Conservation (phyloP, 257 asterid genomes). For the Phtheirospermum japonicum region DNA sequence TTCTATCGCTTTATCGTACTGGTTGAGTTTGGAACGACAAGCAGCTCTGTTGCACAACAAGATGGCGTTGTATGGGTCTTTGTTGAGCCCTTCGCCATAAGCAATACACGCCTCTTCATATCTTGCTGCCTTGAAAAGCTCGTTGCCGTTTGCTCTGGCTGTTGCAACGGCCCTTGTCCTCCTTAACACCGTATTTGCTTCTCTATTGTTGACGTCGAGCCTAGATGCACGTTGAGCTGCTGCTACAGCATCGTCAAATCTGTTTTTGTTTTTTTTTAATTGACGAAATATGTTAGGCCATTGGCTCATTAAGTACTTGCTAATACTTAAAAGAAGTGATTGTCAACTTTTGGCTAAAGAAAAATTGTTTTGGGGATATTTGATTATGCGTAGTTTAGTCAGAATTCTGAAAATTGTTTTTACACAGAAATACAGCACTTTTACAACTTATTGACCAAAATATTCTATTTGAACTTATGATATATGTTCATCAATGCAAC, state of each 20-base stretch:
- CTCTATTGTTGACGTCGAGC: slow-evolving; percentile 62
- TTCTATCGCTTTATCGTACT: slow-evolving; percentile 58
- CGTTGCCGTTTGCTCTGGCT: slow-evolving; percentile 68
- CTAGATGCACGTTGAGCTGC: slow-evolving; percentile 57
- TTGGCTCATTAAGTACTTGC: not conserved
- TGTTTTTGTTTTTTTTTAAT: slow-evolving; percentile 28
- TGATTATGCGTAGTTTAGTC: too few relatives aligned
- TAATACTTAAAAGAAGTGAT: not conserved
- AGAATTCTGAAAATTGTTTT: too few relatives aligned
- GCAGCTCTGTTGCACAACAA: slow-evolving; percentile 76
- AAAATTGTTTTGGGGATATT: not conserved
- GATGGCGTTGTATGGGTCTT: slow-evolving; percentile 58
- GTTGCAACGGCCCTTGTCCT: slow-evolving; percentile 50
- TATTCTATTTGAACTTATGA: too few relatives aligned
- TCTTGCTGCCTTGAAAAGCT: slow-evolving; percentile 47
- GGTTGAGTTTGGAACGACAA: slow-evolving; percentile 58
- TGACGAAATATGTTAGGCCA: not conserved
- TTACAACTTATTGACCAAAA: too few relatives aligned
- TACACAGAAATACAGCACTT: too few relatives aligned
- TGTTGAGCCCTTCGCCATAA: slow-evolving; percentile 66
- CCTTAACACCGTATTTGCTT: slow-evolving; percentile 43
- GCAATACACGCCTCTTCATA: slow-evolving; percentile 60
- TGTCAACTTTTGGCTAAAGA: not conserved
- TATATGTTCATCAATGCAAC: too few relatives aligned
- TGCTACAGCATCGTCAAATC: slow-evolving; percentile 64